These are phyloP conservation scores for Antrodiella citrinella DNA, from an alignment of 768 basidiomycete species.

Conservation along the genomic window DNA sequence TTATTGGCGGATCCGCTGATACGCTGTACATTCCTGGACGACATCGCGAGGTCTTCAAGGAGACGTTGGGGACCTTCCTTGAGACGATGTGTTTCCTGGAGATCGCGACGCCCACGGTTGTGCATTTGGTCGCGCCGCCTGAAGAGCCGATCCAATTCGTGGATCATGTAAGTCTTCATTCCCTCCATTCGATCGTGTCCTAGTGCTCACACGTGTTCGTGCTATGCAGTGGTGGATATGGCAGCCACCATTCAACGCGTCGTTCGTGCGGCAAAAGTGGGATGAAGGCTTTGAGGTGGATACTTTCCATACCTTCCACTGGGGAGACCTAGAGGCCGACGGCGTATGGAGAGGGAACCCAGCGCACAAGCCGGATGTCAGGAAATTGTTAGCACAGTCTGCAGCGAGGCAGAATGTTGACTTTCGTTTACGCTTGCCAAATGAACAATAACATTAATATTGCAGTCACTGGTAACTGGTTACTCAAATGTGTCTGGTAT, in stretches of 20 bases:
- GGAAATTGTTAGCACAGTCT: constrained; percentile 29
- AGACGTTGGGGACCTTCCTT: constrained; percentile 34
- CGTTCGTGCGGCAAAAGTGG: constrained; percentile 41
- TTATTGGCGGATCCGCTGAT: constrained; percentile 41
- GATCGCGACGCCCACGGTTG: constrained; percentile 37
- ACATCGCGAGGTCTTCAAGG: constrained; percentile 31
- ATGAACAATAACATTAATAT: neutral
- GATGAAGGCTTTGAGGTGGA: constrained; percentile 38
- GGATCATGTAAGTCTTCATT: constrained; percentile 31
- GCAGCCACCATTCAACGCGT: constrained; percentile 36
- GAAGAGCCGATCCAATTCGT: constrained; percentile 36
- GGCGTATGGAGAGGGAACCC: constrained; percentile 29
- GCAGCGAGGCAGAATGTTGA: constrained; percentile 27
- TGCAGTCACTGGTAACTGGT: neutral
- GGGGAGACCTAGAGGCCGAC: constrained; percentile 31
- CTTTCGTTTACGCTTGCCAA: neutral
- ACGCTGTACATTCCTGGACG: constrained; percentile 41
- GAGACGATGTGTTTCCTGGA: constrained; percentile 42
- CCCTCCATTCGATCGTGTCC: too few relatives aligned
- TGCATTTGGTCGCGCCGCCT: constrained; percentile 34
- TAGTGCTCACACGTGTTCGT: neutral
- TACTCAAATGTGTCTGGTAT: neutral
- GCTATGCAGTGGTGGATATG: constrained; percentile 37
- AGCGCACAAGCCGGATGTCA: constrained; percentile 29
- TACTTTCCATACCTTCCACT: constrained; percentile 44